Base-by-base conservation (phyloP, 164 flowering plant genomes). In the Akebia trifoliata region DNA sequence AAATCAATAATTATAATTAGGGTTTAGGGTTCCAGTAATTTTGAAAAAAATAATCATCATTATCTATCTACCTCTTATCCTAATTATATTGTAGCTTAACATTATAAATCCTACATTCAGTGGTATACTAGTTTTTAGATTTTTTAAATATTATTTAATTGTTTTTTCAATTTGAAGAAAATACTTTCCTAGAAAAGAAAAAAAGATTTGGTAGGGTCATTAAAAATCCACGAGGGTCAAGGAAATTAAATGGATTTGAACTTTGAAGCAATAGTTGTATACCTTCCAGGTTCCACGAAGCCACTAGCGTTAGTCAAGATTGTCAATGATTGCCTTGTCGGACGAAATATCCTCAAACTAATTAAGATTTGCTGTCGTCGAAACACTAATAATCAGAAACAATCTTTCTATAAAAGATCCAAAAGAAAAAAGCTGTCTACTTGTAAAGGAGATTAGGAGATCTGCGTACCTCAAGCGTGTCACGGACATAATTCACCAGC, bases 211-310 rank as follows among this genome's bases (percentile, higher is more conserved):
- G 12, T 39, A 15, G 11, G n/a, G n/a, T n/a, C n/a, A n/a, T n/a
- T n/a, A 39, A 11, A 39, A 12, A 8, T 38, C n/a, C 42, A 8
- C 15, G 10, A 38, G 42, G 6, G 4, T 39, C 43, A 4, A n/a
- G 12, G n/a, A 26, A 18, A 17, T 17, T 34, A n/a, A n/a, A n/a
- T n/a, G n/a, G 38, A 18, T 8, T n/a, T 31, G 8, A n/a, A 24
- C 39, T 8, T 2, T 37, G n/a, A n/a, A 28, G 26, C n/a, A 40
- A 29, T 4, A 51, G 9, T 22, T 1, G 0, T 30, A 9, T 78
- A 92, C 98, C 98, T 87, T 64, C 90, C 82, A 3, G 95, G 94
- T 60, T 76, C 84, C 14, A 92, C 55, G 4, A 51, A 64, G 6
- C 98, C 98, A 53, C 75, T 82, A 36, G 80, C 28, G 28, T 82